phyloP scores from a whole-genome alignment of 768 basidiomycete species.

The Calocera viscosa region DNA sequence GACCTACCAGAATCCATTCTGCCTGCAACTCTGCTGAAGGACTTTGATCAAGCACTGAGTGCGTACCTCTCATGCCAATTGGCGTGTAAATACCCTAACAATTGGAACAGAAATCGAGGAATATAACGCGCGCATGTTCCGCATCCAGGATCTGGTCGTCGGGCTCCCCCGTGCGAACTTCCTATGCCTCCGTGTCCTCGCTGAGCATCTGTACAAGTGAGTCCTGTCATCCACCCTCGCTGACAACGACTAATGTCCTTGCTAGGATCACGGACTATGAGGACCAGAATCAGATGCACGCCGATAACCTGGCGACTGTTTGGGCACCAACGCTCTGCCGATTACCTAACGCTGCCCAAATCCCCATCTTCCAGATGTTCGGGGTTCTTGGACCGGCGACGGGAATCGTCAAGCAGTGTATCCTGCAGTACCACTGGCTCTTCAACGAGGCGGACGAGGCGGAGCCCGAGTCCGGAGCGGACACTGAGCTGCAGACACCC shows the following conservation, averaged over 20 bases:
- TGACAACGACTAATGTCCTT: not conserved
- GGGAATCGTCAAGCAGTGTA: slow-evolving; percentile 13
- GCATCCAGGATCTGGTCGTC: slow-evolving; percentile 56
- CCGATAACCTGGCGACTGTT: slow-evolving; percentile 71
- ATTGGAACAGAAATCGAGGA: slow-evolving; percentile 54
- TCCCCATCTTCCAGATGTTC: slow-evolving; percentile 10
- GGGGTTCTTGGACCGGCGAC: slow-evolving; percentile 14
- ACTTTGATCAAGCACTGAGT: slow-evolving; percentile 64
- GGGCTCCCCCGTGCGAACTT: slow-evolving; percentile 60
- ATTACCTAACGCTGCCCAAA: not conserved
- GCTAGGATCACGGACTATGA: slow-evolving; percentile 74
- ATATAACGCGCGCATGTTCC: slow-evolving; percentile 49
- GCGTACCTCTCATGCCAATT: slow-evolving; percentile 24
- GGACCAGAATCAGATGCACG: slow-evolving; percentile 82
- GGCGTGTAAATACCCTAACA: not conserved
- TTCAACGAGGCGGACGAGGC: slow-evolving; percentile 10
- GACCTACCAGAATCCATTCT: slow-evolving; percentile 69
- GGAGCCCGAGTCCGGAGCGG: not conserved
- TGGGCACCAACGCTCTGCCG: slow-evolving; percentile 25
- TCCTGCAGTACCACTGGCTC: slow-evolving; percentile 12
- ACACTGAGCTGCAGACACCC: not conserved
- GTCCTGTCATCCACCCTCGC: slow-evolving; percentile 14
- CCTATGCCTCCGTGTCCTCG: slow-evolving; percentile 62
- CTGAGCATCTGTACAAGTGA: slow-evolving; percentile 67
- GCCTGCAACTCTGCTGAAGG: slow-evolving; percentile 52